phyloP scores from a whole-genome alignment of 2,329 filamentous ascomycete genomes.

The Talaromyces sp. region DNA sequence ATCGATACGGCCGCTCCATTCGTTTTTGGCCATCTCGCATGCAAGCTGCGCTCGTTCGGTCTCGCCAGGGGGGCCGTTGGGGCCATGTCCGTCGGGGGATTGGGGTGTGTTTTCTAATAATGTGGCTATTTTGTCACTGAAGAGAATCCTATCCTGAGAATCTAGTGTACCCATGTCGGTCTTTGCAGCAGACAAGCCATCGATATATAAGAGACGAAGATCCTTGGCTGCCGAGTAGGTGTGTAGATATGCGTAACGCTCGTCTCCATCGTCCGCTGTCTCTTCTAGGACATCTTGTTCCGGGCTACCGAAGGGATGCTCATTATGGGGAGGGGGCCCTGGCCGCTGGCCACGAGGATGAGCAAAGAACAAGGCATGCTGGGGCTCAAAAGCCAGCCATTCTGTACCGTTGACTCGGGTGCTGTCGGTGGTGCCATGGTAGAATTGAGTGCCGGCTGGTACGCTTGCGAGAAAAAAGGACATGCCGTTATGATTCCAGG shows the following conservation, averaged over 20 bases:
- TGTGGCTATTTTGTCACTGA: slow-evolving; percentile 20
- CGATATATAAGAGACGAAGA: slow-evolving; percentile 62
- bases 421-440: slow-evolving; percentile 56
- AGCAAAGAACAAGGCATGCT: slow-evolving; percentile 67
- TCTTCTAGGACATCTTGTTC: neutral
- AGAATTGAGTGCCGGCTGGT: slow-evolving; percentile 60
- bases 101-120: neutral
- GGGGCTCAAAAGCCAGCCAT: slow-evolving; percentile 73
- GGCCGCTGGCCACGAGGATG: slow-evolving; percentile 5
- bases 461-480: slow-evolving; percentile 64
- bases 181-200: slow-evolving; percentile 67
- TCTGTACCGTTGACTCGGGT: slow-evolving; percentile 53
- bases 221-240: slow-evolving; percentile 58
- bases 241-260: slow-evolving; percentile 57
- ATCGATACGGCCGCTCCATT: slow-evolving; percentile 41
- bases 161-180: slow-evolving; percentile 63
- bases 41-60: slow-evolving; percentile 49
- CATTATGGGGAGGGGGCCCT: neutral
- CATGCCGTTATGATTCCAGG: slow-evolving; percentile 71
- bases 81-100: slow-evolving; percentile 18
- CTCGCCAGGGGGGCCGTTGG: slow-evolving; percentile 34
- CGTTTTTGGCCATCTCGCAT: slow-evolving; percentile 48
- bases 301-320: neutral
- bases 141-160: slow-evolving; percentile 60
- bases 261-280: neutral